Evolutionary conservation across 2,329 filamentous ascomycete genomes (phyloP), one percentile per base, ranked within the genome.

Genomic region (Botrytis cinerea): DNA sequence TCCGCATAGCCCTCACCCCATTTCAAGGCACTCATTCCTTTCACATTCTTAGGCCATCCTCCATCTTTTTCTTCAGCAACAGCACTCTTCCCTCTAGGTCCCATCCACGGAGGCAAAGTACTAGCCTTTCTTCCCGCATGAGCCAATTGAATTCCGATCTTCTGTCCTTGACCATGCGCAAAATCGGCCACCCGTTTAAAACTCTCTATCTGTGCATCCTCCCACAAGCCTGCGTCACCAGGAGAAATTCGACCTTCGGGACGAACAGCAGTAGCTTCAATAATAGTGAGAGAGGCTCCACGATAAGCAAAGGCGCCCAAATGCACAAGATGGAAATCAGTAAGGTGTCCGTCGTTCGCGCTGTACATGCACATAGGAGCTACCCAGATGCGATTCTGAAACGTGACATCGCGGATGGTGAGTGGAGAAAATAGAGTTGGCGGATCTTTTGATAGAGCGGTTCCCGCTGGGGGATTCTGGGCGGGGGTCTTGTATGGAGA

Each of bases 81-180:
- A 1, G 74, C 75, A 22, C 74, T 76, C 73, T 80, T 81, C 14
- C 74, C 80, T 18, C 73, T 51, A 1, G 72, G 68, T 59, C 72
- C 66, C 6, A 83, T 71, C 81, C 82, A 84, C 0, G 83, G 82
- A 1, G 82, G 80, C 2, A 81, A 72, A 4, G 78, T 80, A 57
- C 79, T 81, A 2, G 81, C 83, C 74, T 84, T 84, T 18, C 83
- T 78, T 0, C 91, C 91, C 0, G 90, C 90, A 78, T 93, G 91
- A 2, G 83, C 90, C n/a, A 93, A 83, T 80, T 92, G 92, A 71
- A 95, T 89, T 45, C 86, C 91, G 71, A 94, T 89, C 62, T 90
- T 87, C 79, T 92, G 90, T 78, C 84, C 85, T 73, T 87, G 86
- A 5, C 75, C 75, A 77, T 87, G 86, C 1, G 85, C 82, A 73